Conservation (phyloP, 2,329 filamentous ascomycete species). For the Whalleya microplaca region DNA sequence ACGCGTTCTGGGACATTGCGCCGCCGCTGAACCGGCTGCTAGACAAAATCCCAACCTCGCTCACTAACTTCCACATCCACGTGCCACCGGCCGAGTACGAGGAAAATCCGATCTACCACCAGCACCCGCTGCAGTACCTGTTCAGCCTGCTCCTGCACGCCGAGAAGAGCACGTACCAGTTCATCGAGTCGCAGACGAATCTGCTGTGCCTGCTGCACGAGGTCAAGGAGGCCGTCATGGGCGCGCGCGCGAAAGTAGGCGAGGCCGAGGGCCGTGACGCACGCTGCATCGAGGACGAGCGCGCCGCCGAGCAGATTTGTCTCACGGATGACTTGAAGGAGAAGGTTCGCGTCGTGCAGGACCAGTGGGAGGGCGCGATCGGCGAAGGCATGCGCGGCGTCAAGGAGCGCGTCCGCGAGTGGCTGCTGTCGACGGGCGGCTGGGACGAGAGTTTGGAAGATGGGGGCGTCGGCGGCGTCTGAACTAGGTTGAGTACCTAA, state of each 20-base stretch:
- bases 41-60: constrained; percentile 72
- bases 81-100: constrained; percentile 80
- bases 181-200: constrained; percentile 94
- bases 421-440: constrained; percentile 76
- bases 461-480: constrained; percentile 53
- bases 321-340: constrained; percentile 90
- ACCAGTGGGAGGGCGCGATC: constrained; percentile 88
- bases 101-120: constrained; percentile 82
- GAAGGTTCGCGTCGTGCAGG: constrained; percentile 87
- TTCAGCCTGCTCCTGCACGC: constrained; percentile 84
- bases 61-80: constrained; percentile 67
- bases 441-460: constrained; percentile 81
- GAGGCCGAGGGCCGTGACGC: constrained; percentile 63
- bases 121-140: constrained; percentile 87
- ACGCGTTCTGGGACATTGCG: constrained; percentile 97
- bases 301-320: constrained; percentile 67
- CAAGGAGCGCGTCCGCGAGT: constrained; percentile 74
- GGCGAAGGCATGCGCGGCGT: constrained; percentile 75
- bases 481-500: too few relatives aligned
- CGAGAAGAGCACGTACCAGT: constrained; percentile 93
- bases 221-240: constrained; percentile 78
- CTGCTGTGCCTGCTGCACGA: constrained; percentile 88
- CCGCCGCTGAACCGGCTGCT: constrained; percentile 78
- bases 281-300: constrained; percentile 57
- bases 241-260: constrained; percentile 61